Evolutionary conservation across 768 basidiomycete genomes (phyloP), one percentile per base, ranked within the genome.

Genomic region (Lepiota subincarnata): DNA sequence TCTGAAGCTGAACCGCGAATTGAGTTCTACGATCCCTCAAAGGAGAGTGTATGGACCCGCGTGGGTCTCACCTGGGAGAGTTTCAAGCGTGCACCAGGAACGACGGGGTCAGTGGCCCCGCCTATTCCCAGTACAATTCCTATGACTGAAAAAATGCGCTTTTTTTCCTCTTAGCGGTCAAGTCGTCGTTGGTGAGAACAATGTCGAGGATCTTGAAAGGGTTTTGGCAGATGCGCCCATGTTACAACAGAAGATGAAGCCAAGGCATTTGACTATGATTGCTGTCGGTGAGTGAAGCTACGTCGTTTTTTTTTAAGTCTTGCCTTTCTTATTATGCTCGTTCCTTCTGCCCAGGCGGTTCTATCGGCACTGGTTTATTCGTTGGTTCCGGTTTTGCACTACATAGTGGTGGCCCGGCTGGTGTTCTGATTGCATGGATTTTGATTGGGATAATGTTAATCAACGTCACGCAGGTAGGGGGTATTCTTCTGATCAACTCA

Each of bases 201-300:
- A 70, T 64, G 59, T 71, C 28, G 61, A 64, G 35, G 70, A 76
- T 55, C 20, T 70, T 4, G 73, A 73, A 55, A 64, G 60, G 18
- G 46, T 73, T 46, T 59, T 69, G 55, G 72, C 70, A 19, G 73
- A 76, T 22, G 68, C 69, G 16, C 74, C 76, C 8, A 73, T 76
- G 71, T 62, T 77, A 16, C 76, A 77, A 53, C 73, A 74, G 56
- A 74, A 75, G 64, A 73, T 77, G 74, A 76, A 76, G 65, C 71
- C 72, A 8, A 62, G 76, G 37, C 76, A 77, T 66, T 55, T 77
- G 24, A 62, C 68, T 48, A 76, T 77, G 76, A 77, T 77, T 62
- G 76, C 76, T 55, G 74, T 77, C 47, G 76, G 74, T 74, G 35
- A 56, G 74, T 64, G 24, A n/a, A 3, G 6, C n/a, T 20, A 14